Conservation (phyloP, 495 filamentous ascomycete genomes). For the Chlorociboria aeruginascens region DNA sequence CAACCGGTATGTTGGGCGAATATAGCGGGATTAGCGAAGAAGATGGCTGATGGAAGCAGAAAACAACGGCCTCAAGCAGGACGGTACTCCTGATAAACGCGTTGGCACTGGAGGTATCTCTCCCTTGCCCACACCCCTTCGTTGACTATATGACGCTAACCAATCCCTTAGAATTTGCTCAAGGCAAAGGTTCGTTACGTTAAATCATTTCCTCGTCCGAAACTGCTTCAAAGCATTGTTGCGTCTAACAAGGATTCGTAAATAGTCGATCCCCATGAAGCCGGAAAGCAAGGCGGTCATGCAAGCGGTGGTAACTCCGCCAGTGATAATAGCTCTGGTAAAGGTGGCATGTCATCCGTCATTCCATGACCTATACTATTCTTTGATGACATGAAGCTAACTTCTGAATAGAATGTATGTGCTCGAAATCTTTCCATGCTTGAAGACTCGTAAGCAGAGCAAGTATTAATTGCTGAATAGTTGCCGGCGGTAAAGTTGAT, state of each 20-base stretch:
- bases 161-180: slow-evolving; percentile 11
- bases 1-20: too few relatives aligned
- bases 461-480: slow-evolving; percentile 1
- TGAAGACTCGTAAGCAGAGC: not conserved
- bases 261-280: slow-evolving; percentile 12
- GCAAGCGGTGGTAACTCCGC: slow-evolving; percentile 1
- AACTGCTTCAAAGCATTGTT: too few relatives aligned
- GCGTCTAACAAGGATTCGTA: too few relatives aligned
- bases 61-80: slow-evolving; percentile 17
- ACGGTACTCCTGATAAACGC: slow-evolving; percentile 17
- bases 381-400: not conserved
- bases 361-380: too few relatives aligned
- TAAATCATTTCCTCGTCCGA: too few relatives aligned
- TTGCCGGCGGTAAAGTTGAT: slow-evolving; percentile 14
- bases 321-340: not conserved
- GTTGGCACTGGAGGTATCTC: slow-evolving; percentile 13
- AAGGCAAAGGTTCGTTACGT: slow-evolving; percentile 1
- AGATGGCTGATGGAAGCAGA: not conserved
- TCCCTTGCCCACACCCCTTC: not conserved
- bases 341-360: too few relatives aligned
- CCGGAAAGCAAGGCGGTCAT: slow-evolving; percentile 11
- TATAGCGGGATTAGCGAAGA: too few relatives aligned
- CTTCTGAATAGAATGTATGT: not conserved
- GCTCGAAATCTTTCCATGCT: not conserved
- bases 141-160: not conserved